Base-by-base conservation (phyloP, 169 alveolate genomes). In the Plasmodium relictum region DNA sequence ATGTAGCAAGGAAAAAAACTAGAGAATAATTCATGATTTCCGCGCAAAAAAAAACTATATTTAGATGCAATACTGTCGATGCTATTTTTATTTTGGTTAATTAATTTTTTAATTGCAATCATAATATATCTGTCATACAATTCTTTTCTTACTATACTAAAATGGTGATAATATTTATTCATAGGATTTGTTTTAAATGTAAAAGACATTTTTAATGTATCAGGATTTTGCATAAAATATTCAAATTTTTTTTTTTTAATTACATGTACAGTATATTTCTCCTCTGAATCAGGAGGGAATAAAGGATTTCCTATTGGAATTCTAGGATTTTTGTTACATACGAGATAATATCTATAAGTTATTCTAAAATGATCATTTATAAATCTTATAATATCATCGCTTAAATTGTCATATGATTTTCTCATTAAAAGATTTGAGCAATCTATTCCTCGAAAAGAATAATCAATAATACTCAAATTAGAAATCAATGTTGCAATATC, bases 111-210 rank as follows among this genome's bases (percentile, higher is more conserved):
- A 56, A 83, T 44, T 45, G 68, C 91, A 56, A 83, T 68, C 91
- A 83, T 83, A 45, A 83, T 83, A 61, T 83, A 83, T 41, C 91
- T 69, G 41, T 83, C 80, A 59, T 83, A 83, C 68, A 83, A 52
- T 83, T 83, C 72, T 71, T 83, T 83, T 42, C 91, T 52, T 42
- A 58, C 66, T 54, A 68, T 26, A 26, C 91, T 68, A 68, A 68
- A 83, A 68, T 83, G 91, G 45, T 83, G 76, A 66, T 83, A 83
- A 61, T 83, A 83, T 68, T 83, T 83, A 83, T 83, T 52, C 91
- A 83, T 83, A 18, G 45, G 37, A 56, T 83, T 68, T 10, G 73
- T 83, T 39, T 83, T 83, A 16, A 83, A 62, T 3, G 83, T 9
- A 72, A 68, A 83, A 71, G 45, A 54, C 9, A 18, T 68, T 22